These are phyloP conservation scores for Talaromyces pinophilus DNA, from an alignment of 2,329 filamentous ascomycete species.

Conservation along the genomic window DNA sequence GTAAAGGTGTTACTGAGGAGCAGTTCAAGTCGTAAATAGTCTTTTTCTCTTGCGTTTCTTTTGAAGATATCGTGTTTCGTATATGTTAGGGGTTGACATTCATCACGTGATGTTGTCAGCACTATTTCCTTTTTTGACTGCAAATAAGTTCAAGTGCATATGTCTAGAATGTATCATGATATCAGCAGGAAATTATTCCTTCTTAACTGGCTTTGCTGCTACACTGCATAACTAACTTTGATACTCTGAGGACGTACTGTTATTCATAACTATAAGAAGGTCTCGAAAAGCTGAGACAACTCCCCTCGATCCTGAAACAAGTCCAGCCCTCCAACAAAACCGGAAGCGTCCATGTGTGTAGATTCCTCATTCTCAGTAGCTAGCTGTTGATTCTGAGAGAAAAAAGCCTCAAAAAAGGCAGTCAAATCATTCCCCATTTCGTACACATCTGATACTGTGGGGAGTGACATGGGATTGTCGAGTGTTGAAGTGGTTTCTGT, in stretches of 20 bases:
- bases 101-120: slow-evolving; percentile 15
- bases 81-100: slow-evolving; percentile 8
- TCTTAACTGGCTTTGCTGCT: neutral
- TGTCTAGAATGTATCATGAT: slow-evolving; percentile 4
- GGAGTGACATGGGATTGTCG: neutral
- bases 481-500: neutral
- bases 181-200: neutral
- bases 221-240: neutral
- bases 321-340: neutral
- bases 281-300: neutral
- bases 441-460: neutral
- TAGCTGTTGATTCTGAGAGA: neutral
- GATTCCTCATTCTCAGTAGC: neutral
- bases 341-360: neutral
- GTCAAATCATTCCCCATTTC: slow-evolving; percentile 1
- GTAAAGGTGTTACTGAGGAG: slow-evolving; percentile 94
- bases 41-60: neutral
- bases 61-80: neutral
- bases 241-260: too few relatives aligned
- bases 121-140: neutral
- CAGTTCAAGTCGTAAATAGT: slow-evolving; percentile 67
- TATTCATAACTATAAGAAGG: neutral
- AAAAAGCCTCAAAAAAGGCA: neutral
- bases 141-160: neutral
- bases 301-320: neutral